A percentile compares a stretch with the other conserved stretches of the same genome.
These are phyloP conservation scores for Ceratobasidium sp. DNA, from an alignment of 1,284 basidiomycete genomes.

Conservation along the genomic window DNA sequence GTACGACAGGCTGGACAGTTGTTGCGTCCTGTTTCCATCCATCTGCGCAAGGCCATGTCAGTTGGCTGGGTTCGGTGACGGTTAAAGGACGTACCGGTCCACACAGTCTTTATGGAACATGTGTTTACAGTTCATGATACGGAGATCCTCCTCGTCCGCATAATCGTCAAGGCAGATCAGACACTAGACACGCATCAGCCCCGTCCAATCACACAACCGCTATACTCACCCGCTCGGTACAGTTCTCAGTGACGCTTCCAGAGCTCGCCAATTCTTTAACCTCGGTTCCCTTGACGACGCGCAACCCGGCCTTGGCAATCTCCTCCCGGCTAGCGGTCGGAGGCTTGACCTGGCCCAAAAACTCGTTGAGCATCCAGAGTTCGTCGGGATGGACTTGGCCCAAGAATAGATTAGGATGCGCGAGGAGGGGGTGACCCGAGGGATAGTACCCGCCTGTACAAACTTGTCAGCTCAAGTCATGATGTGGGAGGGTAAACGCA, in stretches of 20 bases:
- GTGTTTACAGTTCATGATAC: conserved; percentile 81
- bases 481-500: neutral
- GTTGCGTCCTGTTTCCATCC: conserved; percentile 84
- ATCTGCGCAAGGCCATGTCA: conserved; percentile 52
- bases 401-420: conserved; percentile 69
- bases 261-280: conserved; percentile 62
- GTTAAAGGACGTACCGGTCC: conserved; percentile 54
- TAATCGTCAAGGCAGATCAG: conserved; percentile 88
- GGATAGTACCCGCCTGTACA: conserved; percentile 77
- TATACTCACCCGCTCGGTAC: conserved; percentile 70
- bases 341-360: conserved; percentile 78
- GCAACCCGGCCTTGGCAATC: conserved; percentile 78
- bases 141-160: conserved; percentile 71
- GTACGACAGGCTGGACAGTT: conserved; percentile 89
- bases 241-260: conserved; percentile 74
- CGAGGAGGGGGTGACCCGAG: conserved; percentile 81
- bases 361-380: conserved; percentile 72
- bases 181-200: conserved; percentile 54
- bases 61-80: neutral
- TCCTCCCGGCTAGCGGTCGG: conserved; percentile 81
- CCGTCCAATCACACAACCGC: neutral
- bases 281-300: conserved; percentile 65
- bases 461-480: conserved; percentile 24
- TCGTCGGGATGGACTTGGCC: conserved; percentile 74
- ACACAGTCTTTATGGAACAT: conserved; percentile 86